Percentiles rank a stretch among this genome's conserved stretches.
Evolutionary conservation across 192 early-diverging fungal species (phyloP).

Genomic region (Rhizophagus sp.): DNA sequence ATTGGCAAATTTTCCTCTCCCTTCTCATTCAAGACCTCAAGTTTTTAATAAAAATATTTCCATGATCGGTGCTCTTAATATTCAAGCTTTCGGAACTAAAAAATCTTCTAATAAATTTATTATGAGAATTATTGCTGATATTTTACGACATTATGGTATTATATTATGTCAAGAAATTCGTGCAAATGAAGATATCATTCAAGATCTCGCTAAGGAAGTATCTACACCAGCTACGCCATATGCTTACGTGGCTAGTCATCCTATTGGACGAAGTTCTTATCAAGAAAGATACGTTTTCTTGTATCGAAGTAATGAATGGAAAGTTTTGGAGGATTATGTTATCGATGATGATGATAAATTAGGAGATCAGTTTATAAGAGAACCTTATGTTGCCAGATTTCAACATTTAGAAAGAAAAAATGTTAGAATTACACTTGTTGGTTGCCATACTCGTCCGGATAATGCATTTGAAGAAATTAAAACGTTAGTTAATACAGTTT

Average conservation of each 20-base stretch:
- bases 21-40: conserved; percentile 7
- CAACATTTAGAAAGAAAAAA: conserved; percentile 11
- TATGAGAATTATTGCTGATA: conserved; percentile 29
- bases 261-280: conserved; percentile 25
- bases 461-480: conserved; percentile 24
- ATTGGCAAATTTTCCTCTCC: not conserved
- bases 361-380: conserved; percentile 26
- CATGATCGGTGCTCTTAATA: conserved; percentile 25
- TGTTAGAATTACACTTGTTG: conserved; percentile 23
- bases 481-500: conserved; percentile 19
- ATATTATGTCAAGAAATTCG: conserved; percentile 31
- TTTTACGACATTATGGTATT: conserved; percentile 24
- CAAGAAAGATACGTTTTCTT: conserved; percentile 29
- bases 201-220: not conserved
- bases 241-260: conserved; percentile 20
- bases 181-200: conserved; percentile 11
- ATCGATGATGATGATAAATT: conserved; percentile 27
- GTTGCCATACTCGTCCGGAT: conserved; percentile 31
- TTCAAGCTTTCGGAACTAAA: conserved; percentile 29
- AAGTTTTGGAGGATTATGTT: conserved; percentile 27
- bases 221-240: conserved; percentile 22
- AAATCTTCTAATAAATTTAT: conserved; percentile 6
- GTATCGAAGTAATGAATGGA: conserved; percentile 25
- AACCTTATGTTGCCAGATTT: conserved; percentile 29
- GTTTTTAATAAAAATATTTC: conserved; percentile 9